A percentile compares a stretch with the other conserved stretches of the same genome.
Evolutionary conservation across 129 eudicot species (phyloP).

Genomic region (Flaveria bidentis): DNA sequence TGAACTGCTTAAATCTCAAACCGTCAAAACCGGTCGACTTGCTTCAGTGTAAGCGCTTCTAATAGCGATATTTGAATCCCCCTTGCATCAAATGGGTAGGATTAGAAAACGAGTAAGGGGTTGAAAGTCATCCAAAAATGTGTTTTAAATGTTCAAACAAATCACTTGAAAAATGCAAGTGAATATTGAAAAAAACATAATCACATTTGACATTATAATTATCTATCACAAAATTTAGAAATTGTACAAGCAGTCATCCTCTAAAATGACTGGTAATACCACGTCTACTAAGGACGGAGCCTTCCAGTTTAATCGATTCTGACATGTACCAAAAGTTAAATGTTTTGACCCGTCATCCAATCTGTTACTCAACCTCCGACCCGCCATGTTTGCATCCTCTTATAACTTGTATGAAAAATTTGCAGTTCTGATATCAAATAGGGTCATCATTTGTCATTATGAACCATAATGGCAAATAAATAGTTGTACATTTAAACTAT

Average conservation of each 20-base stretch:
- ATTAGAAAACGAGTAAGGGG: background rate
- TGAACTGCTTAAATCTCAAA: too few relatives aligned
- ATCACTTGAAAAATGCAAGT: too few relatives aligned
- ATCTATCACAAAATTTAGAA: background rate
- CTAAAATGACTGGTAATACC: background rate
- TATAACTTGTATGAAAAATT: background rate
- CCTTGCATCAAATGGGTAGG: background rate
- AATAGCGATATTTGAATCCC: background rate
- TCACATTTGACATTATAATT: background rate
- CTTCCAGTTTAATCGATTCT: background rate
- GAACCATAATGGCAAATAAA: slow-evolving; percentile 4
- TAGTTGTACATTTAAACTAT: background rate
- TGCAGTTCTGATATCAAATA: background rate
- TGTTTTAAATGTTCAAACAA: too few relatives aligned
- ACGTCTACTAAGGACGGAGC: background rate
- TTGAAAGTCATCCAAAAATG: too few relatives aligned
- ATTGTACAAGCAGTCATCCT: too few relatives aligned
- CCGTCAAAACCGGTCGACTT: too few relatives aligned
- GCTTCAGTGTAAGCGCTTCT: too few relatives aligned
- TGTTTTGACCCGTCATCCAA: background rate
- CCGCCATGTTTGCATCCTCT: background rate
- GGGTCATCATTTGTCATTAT: slow-evolving; percentile 5
- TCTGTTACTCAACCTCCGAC: background rate
- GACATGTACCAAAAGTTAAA: background rate
- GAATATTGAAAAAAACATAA: background rate